A percentile compares a stretch with the other conserved stretches of the same genome.
phyloP scores from a whole-genome alignment of 2,329 filamentous ascomycete genomes.

The Nigrospora oryzae region DNA sequence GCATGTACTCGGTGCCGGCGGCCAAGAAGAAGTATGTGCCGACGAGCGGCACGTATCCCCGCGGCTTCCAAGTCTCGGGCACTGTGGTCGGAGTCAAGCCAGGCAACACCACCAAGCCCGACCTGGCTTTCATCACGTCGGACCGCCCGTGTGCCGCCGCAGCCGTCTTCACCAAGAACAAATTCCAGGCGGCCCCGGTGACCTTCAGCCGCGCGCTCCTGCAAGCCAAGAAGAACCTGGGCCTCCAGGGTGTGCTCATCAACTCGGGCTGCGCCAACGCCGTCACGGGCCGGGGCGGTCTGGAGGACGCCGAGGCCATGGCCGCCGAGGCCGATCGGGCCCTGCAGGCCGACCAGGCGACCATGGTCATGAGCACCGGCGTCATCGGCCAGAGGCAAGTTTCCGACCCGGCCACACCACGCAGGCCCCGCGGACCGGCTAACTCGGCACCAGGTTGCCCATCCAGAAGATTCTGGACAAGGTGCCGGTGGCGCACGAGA shows the following conservation, averaged over 20 bases:
- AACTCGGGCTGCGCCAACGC: conserved; percentile 98
- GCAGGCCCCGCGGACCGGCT: background rate
- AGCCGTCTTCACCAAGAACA: conserved; percentile 95
- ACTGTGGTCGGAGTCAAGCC: conserved; percentile 91
- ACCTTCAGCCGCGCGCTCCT: conserved; percentile 72
- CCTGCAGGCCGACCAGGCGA: conserved; percentile 42
- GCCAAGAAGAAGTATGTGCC: conserved; percentile 90
- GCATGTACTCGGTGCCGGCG: conserved; percentile 57
- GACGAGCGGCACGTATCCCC: conserved; percentile 74
- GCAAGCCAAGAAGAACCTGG: conserved; percentile 54
- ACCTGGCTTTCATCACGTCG: conserved; percentile 82
- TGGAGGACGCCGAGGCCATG: conserved; percentile 85
- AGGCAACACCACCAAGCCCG: conserved; percentile 82
- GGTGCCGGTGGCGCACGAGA: conserved; percentile 67
- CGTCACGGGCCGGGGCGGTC: conserved; percentile 82
- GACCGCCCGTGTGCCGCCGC: conserved; percentile 79
- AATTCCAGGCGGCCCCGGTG: conserved; percentile 94
- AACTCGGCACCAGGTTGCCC: conserved; percentile 51
- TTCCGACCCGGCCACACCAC: background rate
- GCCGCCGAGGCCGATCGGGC: conserved; percentile 64
- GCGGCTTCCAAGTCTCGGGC: conserved; percentile 80
- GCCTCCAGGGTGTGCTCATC: conserved; percentile 74
- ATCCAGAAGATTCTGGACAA: conserved; percentile 82
- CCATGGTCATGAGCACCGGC: conserved; percentile 97
- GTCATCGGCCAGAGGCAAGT: conserved; percentile 84